phyloP scores from a whole-genome alignment of 257 asterid species.

The Ocimum tenuiflorum region DNA sequence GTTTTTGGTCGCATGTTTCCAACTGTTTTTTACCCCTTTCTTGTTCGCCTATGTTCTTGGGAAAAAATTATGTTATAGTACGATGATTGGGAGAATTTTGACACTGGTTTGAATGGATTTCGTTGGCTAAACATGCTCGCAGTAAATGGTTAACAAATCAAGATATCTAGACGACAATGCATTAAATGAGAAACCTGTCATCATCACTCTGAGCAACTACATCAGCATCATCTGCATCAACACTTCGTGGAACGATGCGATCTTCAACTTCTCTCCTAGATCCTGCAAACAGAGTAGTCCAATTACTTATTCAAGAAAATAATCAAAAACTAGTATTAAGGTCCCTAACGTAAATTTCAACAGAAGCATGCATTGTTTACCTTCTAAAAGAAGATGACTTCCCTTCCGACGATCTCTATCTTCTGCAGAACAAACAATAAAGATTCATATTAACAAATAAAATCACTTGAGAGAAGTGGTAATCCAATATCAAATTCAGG shows the following conservation, averaged over 20 bases:
- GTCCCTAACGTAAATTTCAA: not conserved
- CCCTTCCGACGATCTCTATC: conserved; percentile 85
- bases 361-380: conserved; percentile 29
- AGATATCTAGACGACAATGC: not conserved
- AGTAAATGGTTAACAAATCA: not conserved
- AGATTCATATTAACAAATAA: not conserved
- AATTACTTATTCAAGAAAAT: not conserved
- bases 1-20: too few relatives aligned
- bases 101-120: too few relatives aligned
- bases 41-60: too few relatives aligned
- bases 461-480: not conserved
- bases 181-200: conserved; percentile 45
- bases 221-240: conserved; percentile 86
- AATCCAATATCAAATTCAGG: not conserved
- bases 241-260: conserved; percentile 63
- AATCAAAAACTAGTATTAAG: not conserved
- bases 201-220: conserved; percentile 50
- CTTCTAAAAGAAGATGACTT: conserved; percentile 77
- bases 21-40: too few relatives aligned
- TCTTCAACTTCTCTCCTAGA: conserved; percentile 66
- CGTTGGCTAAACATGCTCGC: not conserved
- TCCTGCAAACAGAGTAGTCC: conserved; percentile 36
- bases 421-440: conserved; percentile 39
- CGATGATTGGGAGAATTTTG: too few relatives aligned
- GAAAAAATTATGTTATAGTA: too few relatives aligned